Conservation (phyloP, 805 yeast genomes). For the Pichia pseudocactophila region DNA sequence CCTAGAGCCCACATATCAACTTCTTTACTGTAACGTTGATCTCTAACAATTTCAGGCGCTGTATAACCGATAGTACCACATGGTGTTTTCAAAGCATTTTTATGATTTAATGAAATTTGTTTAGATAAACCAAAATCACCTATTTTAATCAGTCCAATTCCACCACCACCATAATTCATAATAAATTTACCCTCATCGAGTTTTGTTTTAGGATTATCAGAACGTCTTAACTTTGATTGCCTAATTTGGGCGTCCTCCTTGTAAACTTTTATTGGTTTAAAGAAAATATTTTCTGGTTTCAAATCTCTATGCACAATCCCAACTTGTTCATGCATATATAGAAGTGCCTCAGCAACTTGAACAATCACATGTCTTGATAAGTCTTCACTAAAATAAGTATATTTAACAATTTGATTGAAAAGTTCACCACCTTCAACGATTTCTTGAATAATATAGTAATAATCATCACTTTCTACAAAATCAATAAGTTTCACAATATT, state of each 20-base stretch:
- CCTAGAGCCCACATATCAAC: conserved; percentile 99
- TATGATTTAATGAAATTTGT: conserved; percentile 72
- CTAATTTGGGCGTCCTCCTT: conserved; percentile 28
- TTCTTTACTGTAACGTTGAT: conserved; percentile 83
- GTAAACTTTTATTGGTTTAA: conserved; percentile 45
- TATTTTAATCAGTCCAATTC: conserved; percentile 78
- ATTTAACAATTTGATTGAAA: conserved; percentile 69
- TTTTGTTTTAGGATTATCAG: conserved; percentile 64
- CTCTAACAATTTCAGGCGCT: conserved; percentile 95
- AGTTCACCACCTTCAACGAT: conserved; percentile 72
- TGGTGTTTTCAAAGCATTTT: conserved; percentile 69
- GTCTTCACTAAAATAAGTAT: conserved; percentile 68
- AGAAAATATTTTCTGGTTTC: conserved; percentile 71
- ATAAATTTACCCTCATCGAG: conserved; percentile 80
- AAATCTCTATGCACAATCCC: conserved; percentile 81
- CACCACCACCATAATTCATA: conserved; percentile 84
- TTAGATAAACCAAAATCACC: conserved; percentile 96
- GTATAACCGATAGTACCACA: conserved; percentile 99
- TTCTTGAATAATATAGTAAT: conserved; percentile 66
- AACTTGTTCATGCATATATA: conserved; percentile 60
- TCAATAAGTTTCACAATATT: conserved; percentile 58
- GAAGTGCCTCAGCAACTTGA: conserved; percentile 62
- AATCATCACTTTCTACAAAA: conserved; percentile 51
- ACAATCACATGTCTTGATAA: conserved; percentile 62
- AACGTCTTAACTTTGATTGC: conserved; percentile 35